Evolutionary conservation across 108 stramenopile genomes (phyloP), one percentile per base, ranked within the genome.

Genomic region (Licmophora abbreviata): DNA sequence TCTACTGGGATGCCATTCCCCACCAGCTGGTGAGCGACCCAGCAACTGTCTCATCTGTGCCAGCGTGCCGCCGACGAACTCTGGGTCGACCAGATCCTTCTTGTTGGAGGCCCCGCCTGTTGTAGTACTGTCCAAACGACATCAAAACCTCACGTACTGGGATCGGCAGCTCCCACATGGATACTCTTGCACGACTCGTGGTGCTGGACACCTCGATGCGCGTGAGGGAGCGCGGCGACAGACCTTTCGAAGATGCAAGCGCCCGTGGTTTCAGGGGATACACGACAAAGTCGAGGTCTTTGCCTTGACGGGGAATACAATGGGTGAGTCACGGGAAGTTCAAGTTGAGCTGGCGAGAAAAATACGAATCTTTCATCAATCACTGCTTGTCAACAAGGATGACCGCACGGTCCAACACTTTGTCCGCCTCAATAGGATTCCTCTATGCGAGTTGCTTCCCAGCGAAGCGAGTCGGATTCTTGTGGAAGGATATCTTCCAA

Each of bases 381-480:
- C 34, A 35, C 12, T 35, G 12, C 34, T 35, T 9, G 9, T 35
- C 34, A 35, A 35, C 9, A 11, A 9, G 10, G 12, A 35, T 12
- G 12, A 35, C 12, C 12, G 34, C 12, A 9, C 34, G 9, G 10
- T 12, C 34, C 34, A 35, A 35, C 34, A 9, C 12, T 35, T 35
- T 9, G 9, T 40, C 3, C 38, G 38, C 15, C 15, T 20, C 15
- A 2, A 20, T 1, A 1, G 15, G 1, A 20, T 18, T 18, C 20
- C 38, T 18, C 5, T 20, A 15, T 4, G 15, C 1, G 20, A 40
- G 15, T 20, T 40, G 2, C 20, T 40, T 3, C 38, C 38, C 2
- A 18, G 38, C 20, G 38, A 40, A 5, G 38, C 38, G 20, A 40
- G 38, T 40, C 38, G 38, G 3, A 40, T 40, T 40, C 18, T 40